phyloP scores from a whole-genome alignment of 352 stramenopile species.

The Blastocystis sp. region DNA sequence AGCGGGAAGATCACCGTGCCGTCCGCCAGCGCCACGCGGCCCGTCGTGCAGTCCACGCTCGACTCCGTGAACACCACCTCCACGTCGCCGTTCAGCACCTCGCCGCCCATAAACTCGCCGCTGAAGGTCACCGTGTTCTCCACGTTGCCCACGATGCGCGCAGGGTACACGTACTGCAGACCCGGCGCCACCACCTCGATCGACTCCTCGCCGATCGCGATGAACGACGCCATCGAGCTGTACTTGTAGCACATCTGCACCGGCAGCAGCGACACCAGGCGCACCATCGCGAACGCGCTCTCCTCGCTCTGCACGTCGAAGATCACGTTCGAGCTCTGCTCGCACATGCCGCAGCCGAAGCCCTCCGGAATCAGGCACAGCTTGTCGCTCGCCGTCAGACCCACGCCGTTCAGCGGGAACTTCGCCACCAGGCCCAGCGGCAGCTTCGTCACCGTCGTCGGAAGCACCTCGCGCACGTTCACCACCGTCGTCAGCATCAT shows the following conservation, averaged over 20 bases:
- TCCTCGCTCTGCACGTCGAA: slow-evolving; percentile 13
- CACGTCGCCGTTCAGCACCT: slow-evolving; percentile 18
- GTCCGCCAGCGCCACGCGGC: slow-evolving; percentile 48
- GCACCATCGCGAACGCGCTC: slow-evolving; percentile 26
- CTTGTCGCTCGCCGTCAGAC: slow-evolving; percentile 41
- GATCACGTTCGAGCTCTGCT: not conserved
- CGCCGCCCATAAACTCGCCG: slow-evolving; percentile 53
- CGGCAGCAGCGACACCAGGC: not conserved
- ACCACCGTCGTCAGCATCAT: not conserved
- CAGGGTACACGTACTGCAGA: slow-evolving; percentile 43
- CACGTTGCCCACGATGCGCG: slow-evolving; percentile 67
- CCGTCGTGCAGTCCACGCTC: slow-evolving; percentile 6
- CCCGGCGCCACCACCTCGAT: slow-evolving; percentile 38
- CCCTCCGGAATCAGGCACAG: slow-evolving; percentile 37
- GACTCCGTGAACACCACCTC: slow-evolving; percentile 36
- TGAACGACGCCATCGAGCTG: not conserved
- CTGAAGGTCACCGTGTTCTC: slow-evolving; percentile 44
- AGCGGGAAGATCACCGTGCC: slow-evolving; percentile 2
- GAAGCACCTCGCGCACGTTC: slow-evolving; percentile 50
- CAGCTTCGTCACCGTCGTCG: slow-evolving; percentile 17
- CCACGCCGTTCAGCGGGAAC: slow-evolving; percentile 29
- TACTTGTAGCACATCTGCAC: slow-evolving; percentile 70
- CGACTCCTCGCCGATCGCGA: slow-evolving; percentile 6
- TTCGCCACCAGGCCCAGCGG: slow-evolving; percentile 38
- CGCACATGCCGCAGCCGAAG: not conserved